Base-by-base conservation (phyloP, 257 asterid genomes). In the Salvia splendens region DNA sequence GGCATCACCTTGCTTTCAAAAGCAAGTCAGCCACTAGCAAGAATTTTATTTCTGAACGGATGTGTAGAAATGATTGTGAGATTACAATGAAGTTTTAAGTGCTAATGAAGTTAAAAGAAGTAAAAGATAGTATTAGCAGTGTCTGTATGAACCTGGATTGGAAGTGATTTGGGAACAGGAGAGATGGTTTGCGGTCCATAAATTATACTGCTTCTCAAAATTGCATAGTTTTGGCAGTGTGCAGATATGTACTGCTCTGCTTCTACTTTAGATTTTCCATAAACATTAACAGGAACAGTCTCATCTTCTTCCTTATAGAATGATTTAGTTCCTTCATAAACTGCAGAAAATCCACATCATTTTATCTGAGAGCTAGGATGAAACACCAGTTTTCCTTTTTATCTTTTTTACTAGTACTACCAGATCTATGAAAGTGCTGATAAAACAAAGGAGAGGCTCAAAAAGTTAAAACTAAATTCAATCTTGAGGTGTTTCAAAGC, bases 181-280 rank as follows among this genome's bases (percentile, higher is more conserved):
- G 93, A 85, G 69, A 85, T 59, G 32, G 98, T 86, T 72, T 92
- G 97, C 42, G 96, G 97, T 45, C 98, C 98, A 79, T 81, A 87
- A 28, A 92, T 92, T 72, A 92, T 87, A 82, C 98, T 89, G 89
- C 97, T 89, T 80, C 98, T 86, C 87, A 90, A 81, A 73, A 91
- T 87, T 63, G 88, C 91, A 81, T 68, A 90, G 82, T 87, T 84
- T 59, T 71, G 70, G 85, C 81, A 85, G 80, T 83, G 85, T 56
- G 75, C 73, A 59, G 80, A 64, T 67, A 94, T 68, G 72, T 78
- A 85, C 58, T 47, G 83, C 86, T 94, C 99, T 8, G 96, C 97
- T 69, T 82, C 88, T 59, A 91, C 87, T 81, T 94, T 94, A 11
- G 99, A 86, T 74, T 82, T 90, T 38, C 99, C 99, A 68, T 94